These are phyloP conservation scores for Cardiospermum halicacabum DNA, from an alignment of 345 rosid species.

Conservation along the genomic window DNA sequence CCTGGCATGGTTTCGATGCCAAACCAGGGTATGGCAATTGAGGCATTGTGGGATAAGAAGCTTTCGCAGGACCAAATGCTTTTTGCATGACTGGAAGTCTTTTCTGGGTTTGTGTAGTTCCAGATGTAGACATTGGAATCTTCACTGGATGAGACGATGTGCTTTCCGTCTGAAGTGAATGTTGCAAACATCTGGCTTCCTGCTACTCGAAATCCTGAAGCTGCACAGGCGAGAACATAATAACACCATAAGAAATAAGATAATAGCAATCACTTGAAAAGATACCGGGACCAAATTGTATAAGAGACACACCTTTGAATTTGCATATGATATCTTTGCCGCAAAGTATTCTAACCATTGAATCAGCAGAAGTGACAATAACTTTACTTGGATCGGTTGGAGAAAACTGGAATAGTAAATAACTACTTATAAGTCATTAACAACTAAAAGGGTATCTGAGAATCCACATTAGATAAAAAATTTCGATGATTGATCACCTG, in stretches of 20 bases:
- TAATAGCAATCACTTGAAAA: neutral
- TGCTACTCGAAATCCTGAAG: slow-evolving; percentile 42
- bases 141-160: slow-evolving; percentile 58
- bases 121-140: slow-evolving; percentile 66
- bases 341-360: slow-evolving; percentile 44
- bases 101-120: slow-evolving; percentile 47
- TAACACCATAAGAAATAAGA: neutral
- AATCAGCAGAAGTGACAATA: slow-evolving; percentile 73
- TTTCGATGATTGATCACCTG: slow-evolving; percentile 29
- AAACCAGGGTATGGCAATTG: slow-evolving; percentile 68
- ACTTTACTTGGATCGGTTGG: slow-evolving; percentile 62
- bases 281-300: neutral
- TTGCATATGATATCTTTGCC: slow-evolving; percentile 53
- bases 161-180: slow-evolving; percentile 72
- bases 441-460: too few relatives aligned
- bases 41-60: slow-evolving; percentile 50
- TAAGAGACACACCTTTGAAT: slow-evolving; percentile 44
- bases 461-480: neutral
- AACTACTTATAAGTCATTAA: slow-evolving; percentile 12
- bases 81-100: slow-evolving; percentile 30
- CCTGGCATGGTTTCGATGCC: slow-evolving; percentile 30
- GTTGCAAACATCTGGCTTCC: slow-evolving; percentile 55
- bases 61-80: slow-evolving; percentile 51
- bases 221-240: slow-evolving; percentile 21
- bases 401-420: slow-evolving; percentile 36